Percentiles rank a stretch among this genome's conserved stretches.
phyloP scores from a whole-genome alignment of 768 basidiomycete genomes.

The Leccinum disarticulatum region DNA sequence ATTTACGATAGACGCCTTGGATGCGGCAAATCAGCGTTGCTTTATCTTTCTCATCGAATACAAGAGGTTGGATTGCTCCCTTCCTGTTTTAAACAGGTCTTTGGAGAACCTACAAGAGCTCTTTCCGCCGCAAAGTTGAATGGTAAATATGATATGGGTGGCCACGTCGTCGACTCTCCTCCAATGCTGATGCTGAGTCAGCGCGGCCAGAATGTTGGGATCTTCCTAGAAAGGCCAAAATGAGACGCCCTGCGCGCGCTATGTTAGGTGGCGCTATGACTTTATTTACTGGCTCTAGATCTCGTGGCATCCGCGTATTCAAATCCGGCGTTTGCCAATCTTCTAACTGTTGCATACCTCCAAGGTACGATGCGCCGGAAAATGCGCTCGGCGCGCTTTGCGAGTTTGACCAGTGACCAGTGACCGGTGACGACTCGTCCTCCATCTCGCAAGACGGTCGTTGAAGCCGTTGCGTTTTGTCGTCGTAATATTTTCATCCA shows the following conservation, averaged over 20 bases:
- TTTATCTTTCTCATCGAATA: conserved; percentile 83
- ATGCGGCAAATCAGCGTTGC: conserved; percentile 65
- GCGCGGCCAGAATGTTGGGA: too few species aligned
- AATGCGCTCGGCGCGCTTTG: conserved; percentile 36
- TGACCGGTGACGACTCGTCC: conserved; percentile 45
- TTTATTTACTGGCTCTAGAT: too few species aligned
- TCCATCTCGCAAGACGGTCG: conserved; percentile 21
- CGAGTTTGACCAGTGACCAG: conserved; percentile 41
- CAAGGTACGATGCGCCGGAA: conserved; percentile 6
- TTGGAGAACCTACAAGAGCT: conserved; percentile 81
- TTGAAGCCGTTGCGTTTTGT: conserved; percentile 45
- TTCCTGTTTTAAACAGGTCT: conserved; percentile 92
- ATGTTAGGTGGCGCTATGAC: too few species aligned
- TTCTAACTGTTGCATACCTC: too few species aligned
- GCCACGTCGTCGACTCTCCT: conserved; percentile 32
- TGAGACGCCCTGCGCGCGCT: too few species aligned
- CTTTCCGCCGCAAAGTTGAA: conserved; percentile 68
- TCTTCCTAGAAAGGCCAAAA: too few species aligned
- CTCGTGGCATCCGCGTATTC: too few species aligned
- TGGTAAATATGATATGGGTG: conserved; percentile 53
- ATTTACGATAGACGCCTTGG: conserved; percentile 83
- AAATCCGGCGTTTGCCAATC: too few species aligned
- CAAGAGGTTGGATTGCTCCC: conserved; percentile 81
- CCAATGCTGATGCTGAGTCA: too few species aligned
- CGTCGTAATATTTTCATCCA: neutral